Conservation (phyloP, 768 basidiomycete species). For the Phanerochaete sordida region DNA sequence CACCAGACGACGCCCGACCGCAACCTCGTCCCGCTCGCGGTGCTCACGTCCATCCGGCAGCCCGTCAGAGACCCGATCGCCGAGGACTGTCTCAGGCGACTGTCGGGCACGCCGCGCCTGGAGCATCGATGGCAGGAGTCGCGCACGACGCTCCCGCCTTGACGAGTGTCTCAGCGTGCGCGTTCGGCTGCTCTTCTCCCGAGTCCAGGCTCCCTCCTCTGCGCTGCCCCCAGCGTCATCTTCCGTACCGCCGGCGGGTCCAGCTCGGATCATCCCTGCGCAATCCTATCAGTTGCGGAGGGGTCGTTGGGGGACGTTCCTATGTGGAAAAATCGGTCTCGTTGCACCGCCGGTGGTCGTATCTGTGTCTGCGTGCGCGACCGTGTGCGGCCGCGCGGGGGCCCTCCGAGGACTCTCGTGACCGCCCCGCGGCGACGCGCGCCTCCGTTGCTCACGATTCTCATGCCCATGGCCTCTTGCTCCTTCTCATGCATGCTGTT, state of each 20-base stretch:
- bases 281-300: neutral
- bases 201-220: neutral
- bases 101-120: conserved; percentile 23
- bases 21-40: conserved; percentile 58
- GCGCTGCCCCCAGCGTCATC: neutral
- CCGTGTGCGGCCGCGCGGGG: neutral
- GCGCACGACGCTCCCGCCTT: neutral
- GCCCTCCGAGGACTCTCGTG: neutral
- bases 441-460: neutral
- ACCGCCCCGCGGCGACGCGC: neutral
- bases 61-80: conserved; percentile 61
- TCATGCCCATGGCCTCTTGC: neutral
- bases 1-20: conserved; percentile 8
- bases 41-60: conserved; percentile 52
- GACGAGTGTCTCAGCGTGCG: neutral
- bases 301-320: neutral
- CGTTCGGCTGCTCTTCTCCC: neutral
- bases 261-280: neutral
- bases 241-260: neutral
- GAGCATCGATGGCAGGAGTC: neutral
- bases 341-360: neutral
- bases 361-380: neutral
- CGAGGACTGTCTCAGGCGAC: conserved; percentile 59
- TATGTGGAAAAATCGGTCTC: neutral
- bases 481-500: neutral